Evolutionary conservation across 306 rosid species (phyloP), one percentile per base, ranked within the genome.

Genomic region (Vigna nakashimae): DNA sequence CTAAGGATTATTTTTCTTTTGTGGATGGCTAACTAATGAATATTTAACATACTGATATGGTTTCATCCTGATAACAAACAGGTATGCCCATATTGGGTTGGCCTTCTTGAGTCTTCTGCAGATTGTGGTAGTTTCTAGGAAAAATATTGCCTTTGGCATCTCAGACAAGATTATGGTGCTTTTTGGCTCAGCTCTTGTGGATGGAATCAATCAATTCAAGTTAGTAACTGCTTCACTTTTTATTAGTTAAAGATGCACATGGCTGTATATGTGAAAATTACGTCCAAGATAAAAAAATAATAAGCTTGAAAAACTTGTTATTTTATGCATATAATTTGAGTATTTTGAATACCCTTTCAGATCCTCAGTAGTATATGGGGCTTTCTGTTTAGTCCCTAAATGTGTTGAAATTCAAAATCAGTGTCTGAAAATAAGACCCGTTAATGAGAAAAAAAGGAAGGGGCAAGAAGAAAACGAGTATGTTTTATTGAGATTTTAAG

Each of bases 161-260:
- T 86, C 97, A 1, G 94, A 92, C 74, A 82, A 30, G 82, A 70
- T 82, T 66, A 84, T 90, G 92, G 96, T 90, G 62, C 92, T 92
- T 14, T 86, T 77, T 79, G 89, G 92, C 74, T 90, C 96, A 2
- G 96, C 97, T 74, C 92, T 92, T 64, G 30, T 82, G 36, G 93
- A 89, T 79, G 97, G 91, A 65, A 66, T 92, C 77, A 89, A 89
- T 85, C 97, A 92, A 70, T 86, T 92, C 81, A 92, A 89, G 97
- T 92, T 71, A 67, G 96, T 77, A 77, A 64, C n/a, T 12, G 52
- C 65, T 76, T 80, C 84, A 64, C 69, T 71, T 62, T 56, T 8
- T 42, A 40, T 49, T 52, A 32, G 22, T 48, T 32, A 36, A 71
- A 60, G 9, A 56, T 72, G 55, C 40, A 59, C 49, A 49, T 76